Evolutionary conservation across 768 basidiomycete species (phyloP).

Genomic region (Lentinula boryana): DNA sequence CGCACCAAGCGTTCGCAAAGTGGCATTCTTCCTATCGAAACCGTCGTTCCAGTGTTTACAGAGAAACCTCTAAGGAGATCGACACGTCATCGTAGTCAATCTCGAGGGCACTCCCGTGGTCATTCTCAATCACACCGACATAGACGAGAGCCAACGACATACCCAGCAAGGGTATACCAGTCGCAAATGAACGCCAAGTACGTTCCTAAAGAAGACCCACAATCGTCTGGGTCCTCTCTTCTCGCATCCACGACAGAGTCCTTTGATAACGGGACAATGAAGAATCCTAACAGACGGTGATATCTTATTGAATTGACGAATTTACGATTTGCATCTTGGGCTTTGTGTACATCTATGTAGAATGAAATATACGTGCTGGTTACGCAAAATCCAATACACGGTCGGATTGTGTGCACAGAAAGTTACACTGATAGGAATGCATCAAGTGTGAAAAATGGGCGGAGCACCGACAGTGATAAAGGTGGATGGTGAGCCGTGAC

Average conservation of each 20-base stretch:
- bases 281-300: constrained; percentile 28
- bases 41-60: background rate
- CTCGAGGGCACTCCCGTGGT: background rate
- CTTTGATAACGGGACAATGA: constrained; percentile 37
- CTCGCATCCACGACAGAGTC: constrained; percentile 26
- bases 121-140: constrained; percentile 5
- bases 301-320: background rate
- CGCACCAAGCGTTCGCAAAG: constrained; percentile 29
- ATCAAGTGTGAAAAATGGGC: no score
- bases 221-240: constrained; percentile 19
- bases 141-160: background rate
- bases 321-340: background rate
- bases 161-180: constrained; percentile 5
- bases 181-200: background rate
- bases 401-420: no score
- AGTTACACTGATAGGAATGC: no score
- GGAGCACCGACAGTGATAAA: no score
- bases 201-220: background rate
- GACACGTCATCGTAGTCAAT: background rate
- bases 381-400: background rate
- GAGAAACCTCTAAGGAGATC: constrained; percentile 5
- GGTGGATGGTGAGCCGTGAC: no score
- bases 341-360: background rate
- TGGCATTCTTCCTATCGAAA: constrained; percentile 31
- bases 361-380: constrained; percentile 1